Conservation (phyloP, 805 yeast genomes). For the Starmerella powellii region DNA sequence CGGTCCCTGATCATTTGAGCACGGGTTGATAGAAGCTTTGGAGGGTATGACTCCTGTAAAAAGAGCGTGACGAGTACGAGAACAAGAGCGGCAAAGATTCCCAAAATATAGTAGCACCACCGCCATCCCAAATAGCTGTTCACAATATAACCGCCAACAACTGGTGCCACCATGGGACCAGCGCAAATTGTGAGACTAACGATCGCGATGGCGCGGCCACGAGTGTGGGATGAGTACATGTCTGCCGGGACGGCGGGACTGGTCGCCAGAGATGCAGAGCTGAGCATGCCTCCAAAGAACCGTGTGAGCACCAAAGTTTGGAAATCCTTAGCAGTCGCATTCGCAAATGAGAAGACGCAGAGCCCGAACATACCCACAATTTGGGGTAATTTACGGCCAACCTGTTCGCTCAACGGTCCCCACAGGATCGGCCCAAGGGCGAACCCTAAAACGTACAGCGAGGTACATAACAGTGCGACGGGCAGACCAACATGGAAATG, state of each 20-base stretch:
- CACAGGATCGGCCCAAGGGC: slow-evolving; percentile 83
- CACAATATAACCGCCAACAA: slow-evolving; percentile 45
- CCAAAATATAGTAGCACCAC: slow-evolving; percentile 41
- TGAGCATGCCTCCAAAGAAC: slow-evolving; percentile 67
- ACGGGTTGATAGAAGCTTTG: slow-evolving; percentile 32
- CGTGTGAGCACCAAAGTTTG: slow-evolving; percentile 44
- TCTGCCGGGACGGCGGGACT: slow-evolving; percentile 19
- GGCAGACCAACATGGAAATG: slow-evolving; percentile 50
- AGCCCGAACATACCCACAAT: slow-evolving; percentile 36
- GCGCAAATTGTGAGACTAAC: slow-evolving; percentile 15
- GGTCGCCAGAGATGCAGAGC: slow-evolving; percentile 46
- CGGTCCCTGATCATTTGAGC: slow-evolving; percentile 36
- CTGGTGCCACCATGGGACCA: slow-evolving; percentile 27
- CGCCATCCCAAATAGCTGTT: slow-evolving; percentile 60
- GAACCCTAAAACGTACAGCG: slow-evolving; percentile 77
- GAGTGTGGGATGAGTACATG: slow-evolving; percentile 7
- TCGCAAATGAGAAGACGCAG: slow-evolving; percentile 22
- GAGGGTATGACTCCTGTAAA: slow-evolving; percentile 29
- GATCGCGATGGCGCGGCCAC: slow-evolving; percentile 17
- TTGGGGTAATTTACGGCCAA: slow-evolving; percentile 51
- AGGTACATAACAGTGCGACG: slow-evolving; percentile 59
- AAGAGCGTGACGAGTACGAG: slow-evolving; percentile 30
- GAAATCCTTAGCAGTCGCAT: slow-evolving; percentile 19
- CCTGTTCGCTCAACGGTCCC: slow-evolving; percentile 75
- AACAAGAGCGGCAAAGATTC: slow-evolving; percentile 31